Conservation (phyloP, 73 alveolate genomes). For the Symbiodinium pilosum region DNA sequence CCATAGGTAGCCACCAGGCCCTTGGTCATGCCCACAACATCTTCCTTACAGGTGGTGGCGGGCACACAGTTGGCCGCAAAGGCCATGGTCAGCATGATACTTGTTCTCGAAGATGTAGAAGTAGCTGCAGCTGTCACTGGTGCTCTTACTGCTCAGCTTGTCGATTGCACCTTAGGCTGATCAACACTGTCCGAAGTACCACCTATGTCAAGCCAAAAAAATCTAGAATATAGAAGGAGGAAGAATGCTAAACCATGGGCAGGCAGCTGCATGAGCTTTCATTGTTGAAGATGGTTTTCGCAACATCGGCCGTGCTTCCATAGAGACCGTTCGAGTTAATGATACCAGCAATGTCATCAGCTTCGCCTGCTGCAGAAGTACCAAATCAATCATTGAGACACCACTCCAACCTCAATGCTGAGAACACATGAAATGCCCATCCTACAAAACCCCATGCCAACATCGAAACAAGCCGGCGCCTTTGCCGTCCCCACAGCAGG, state of each 20-base stretch:
- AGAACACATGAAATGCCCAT: too few relatives aligned
- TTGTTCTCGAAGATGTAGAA: background rate
- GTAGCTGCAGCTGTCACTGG: background rate
- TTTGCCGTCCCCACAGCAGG: background rate
- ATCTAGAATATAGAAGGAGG: too few relatives aligned
- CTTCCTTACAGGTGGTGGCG: background rate
- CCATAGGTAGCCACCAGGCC: background rate
- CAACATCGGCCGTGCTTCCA: background rate
- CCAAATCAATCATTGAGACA: too few relatives aligned
- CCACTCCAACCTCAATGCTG: too few relatives aligned
- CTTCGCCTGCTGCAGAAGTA: background rate
- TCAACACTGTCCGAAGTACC: background rate
- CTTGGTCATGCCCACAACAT: background rate
- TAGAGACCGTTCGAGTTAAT: background rate
- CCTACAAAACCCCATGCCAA: too few relatives aligned
- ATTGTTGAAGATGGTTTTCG: background rate
- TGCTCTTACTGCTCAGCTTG: background rate
- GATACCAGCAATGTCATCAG: background rate
- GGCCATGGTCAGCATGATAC: background rate
- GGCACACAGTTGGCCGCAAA: slow-evolving; percentile 8
- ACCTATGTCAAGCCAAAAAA: background rate
- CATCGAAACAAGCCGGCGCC: background rate
- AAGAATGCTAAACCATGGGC: background rate
- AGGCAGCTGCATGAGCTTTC: background rate
- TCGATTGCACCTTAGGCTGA: background rate